Percentiles rank a stretch among this genome's conserved stretches.
Conservation (phyloP, 2,329 filamentous ascomycete genomes). For the Aspergillus alliaceus region DNA sequence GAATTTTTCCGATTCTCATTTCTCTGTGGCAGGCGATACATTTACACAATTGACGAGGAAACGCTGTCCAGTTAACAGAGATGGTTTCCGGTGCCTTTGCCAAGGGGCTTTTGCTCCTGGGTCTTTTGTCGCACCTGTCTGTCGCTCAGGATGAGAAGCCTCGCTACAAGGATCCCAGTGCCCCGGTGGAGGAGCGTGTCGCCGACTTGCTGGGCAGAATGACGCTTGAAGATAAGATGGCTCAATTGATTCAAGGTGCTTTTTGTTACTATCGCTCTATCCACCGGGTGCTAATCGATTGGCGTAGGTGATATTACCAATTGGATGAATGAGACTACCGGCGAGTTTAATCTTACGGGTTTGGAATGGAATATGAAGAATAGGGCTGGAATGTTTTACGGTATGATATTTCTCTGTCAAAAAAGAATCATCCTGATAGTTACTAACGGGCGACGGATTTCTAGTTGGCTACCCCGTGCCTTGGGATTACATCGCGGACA, state of each 20-base stretch:
- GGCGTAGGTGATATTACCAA: constrained; percentile 64
- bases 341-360: constrained; percentile 66
- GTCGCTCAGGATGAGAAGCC: constrained; percentile 21
- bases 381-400: constrained; percentile 68
- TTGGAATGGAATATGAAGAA: constrained; percentile 65
- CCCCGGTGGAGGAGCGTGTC: constrained; percentile 64
- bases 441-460: not conserved
- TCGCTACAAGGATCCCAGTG: constrained; percentile 63
- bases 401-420: constrained; percentile 14
- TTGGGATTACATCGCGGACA: constrained; percentile 62
- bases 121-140: constrained; percentile 21
- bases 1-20: not conserved
- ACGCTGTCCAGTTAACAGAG: not conserved
- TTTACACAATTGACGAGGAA: not conserved
- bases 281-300: not conserved
- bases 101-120: constrained; percentile 26
- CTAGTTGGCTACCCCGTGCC: constrained; percentile 64
- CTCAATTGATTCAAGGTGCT: constrained; percentile 63
- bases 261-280: not conserved
- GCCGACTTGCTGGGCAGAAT: constrained; percentile 69
- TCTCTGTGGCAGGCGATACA: not conserved
- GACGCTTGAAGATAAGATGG: constrained; percentile 72
- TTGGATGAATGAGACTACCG: constrained; percentile 69
- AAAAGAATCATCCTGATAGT: not conserved
- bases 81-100: constrained; percentile 20